Evolutionary conservation across 1,284 basidiomycete species (phyloP).

Genomic region (Retiboletus flavoniger): DNA sequence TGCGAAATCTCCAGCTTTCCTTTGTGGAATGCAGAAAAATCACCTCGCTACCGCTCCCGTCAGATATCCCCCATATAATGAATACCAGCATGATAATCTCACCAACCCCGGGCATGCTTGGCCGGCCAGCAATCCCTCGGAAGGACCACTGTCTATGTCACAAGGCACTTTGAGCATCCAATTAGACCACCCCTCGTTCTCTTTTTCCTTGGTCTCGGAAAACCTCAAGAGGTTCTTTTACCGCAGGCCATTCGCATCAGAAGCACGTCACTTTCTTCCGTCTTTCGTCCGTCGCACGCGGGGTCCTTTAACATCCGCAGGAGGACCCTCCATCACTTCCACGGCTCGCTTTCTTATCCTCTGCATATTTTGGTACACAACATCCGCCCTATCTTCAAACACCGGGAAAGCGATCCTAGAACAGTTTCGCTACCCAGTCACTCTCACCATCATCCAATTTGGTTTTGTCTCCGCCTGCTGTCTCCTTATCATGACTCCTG

Average conservation of each 20-base stretch:
- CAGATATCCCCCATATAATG: slow-evolving; percentile 21
- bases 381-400: slow-evolving; percentile 86
- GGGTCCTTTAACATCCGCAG: slow-evolving; percentile 15
- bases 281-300: slow-evolving; percentile 29
- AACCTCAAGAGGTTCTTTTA: slow-evolving; percentile 22
- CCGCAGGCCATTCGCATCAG: slow-evolving; percentile 16
- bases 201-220: slow-evolving; percentile 12
- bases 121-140: slow-evolving; percentile 26
- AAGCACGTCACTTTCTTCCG: slow-evolving; percentile 18
- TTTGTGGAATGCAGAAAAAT: slow-evolving; percentile 27
- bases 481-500: slow-evolving; percentile 74
- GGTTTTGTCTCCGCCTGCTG: slow-evolving; percentile 90
- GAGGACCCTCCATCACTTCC: slow-evolving; percentile 20
- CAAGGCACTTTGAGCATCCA: slow-evolving; percentile 8
- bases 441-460: slow-evolving; percentile 97
- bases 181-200: slow-evolving; percentile 4
- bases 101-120: slow-evolving; percentile 19
- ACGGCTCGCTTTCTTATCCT: slow-evolving; percentile 57
- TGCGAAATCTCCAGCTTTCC: not conserved
- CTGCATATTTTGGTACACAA: slow-evolving; percentile 79
- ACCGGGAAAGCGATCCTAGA: slow-evolving; percentile 87
- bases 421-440: slow-evolving; percentile 84
- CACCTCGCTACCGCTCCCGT: not conserved
- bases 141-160: slow-evolving; percentile 11
- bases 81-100: slow-evolving; percentile 18